These are phyloP conservation scores for Skeletonema tropicum DNA, from an alignment of 108 stramenopile species.

Conservation along the genomic window DNA sequence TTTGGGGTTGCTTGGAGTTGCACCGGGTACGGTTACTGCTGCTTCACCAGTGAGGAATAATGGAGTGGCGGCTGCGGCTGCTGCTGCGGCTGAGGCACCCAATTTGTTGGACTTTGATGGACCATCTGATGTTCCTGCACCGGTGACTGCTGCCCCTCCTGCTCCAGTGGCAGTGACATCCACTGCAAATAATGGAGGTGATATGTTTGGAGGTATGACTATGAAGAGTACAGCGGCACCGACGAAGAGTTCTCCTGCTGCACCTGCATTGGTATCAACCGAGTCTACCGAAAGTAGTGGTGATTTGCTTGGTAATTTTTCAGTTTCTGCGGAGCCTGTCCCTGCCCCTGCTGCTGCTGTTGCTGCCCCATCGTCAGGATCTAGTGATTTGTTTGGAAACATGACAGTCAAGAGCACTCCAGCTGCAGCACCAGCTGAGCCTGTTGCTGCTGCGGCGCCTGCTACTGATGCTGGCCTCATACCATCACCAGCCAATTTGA, in stretches of 20 bases:
- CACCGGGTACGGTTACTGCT: constrained; percentile 25
- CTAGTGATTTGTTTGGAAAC: constrained; percentile 55
- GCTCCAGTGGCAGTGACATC: constrained; percentile 18
- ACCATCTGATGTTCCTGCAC: constrained; percentile 1
- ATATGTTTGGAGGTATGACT: constrained; percentile 65
- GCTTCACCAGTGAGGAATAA: constrained; percentile 20
- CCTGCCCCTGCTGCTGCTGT: background rate
- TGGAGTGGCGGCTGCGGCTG: constrained; percentile 25
- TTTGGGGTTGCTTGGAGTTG: constrained; percentile 63
- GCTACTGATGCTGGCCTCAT: too few relatives aligned
- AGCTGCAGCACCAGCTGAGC: constrained; percentile 12
- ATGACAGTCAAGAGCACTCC: constrained; percentile 44
- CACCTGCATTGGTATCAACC: constrained; percentile 14
- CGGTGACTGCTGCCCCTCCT: constrained; percentile 1
- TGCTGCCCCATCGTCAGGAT: constrained; percentile 25
- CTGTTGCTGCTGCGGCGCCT: constrained; percentile 14
- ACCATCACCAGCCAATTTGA: too few relatives aligned
- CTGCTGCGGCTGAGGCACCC: constrained; percentile 51
- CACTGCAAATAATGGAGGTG: constrained; percentile 22
- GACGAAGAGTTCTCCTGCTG: constrained; percentile 24
- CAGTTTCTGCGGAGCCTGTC: constrained; percentile 5
- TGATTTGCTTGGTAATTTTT: constrained; percentile 45
- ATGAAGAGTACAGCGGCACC: constrained; percentile 43
- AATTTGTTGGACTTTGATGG: constrained; percentile 85
- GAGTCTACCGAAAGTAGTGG: constrained; percentile 26